Conservation (phyloP, 2,329 filamentous ascomycete genomes). For the Pseudogymnoascus verrucosus region DNA sequence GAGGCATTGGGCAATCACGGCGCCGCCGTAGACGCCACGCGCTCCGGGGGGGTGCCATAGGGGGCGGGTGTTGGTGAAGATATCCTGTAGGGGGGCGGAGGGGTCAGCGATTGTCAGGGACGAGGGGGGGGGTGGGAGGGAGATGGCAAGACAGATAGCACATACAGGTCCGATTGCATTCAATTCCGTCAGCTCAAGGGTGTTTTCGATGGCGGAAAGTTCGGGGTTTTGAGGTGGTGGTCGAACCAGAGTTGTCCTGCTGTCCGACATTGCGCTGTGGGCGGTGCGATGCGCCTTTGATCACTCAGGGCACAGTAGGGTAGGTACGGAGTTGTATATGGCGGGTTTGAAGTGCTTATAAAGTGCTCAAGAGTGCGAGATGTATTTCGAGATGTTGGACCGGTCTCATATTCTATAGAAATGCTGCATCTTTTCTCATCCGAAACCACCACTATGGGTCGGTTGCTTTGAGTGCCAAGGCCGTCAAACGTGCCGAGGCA, state of each 20-base stretch:
- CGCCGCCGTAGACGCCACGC: slow-evolving; percentile 86
- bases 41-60: slow-evolving; percentile 90
- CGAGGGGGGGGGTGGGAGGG: background rate
- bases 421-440: background rate
- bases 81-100: slow-evolving; percentile 46
- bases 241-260: slow-evolving; percentile 56
- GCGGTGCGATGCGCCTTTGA: background rate
- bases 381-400: background rate
- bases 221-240: slow-evolving; percentile 64
- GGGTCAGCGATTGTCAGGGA: background rate
- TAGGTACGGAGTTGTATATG: background rate
- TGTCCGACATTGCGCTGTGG: slow-evolving; percentile 20
- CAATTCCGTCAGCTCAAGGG: slow-evolving; percentile 76
- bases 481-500: slow-evolving; percentile 1
- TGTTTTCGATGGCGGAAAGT: slow-evolving; percentile 80
- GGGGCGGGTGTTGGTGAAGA: slow-evolving; percentile 89
- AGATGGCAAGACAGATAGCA: too few relatives aligned
- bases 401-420: background rate
- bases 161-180: slow-evolving; percentile 65
- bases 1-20: slow-evolving; percentile 87
- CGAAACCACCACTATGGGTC: background rate
- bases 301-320: background rate
- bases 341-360: background rate
- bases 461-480: background rate
- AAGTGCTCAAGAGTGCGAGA: background rate